These are phyloP conservation scores for Pueraria montana DNA, from an alignment of 306 rosid species.

Conservation along the genomic window DNA sequence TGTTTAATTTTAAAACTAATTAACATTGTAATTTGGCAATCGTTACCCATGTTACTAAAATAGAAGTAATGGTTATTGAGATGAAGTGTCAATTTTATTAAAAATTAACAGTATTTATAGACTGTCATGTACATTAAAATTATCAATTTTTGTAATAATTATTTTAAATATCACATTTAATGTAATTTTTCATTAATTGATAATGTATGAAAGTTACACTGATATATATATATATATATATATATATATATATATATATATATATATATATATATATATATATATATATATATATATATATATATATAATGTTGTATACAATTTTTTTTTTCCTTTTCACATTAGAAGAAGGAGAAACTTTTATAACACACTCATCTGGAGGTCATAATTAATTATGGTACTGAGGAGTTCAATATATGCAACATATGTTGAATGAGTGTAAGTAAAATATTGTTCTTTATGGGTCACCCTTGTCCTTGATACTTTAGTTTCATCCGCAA, in stretches of 20 bases:
- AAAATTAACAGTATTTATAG: not conserved
- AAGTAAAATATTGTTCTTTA: constrained; percentile 5
- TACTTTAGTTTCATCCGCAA: constrained; percentile 38
- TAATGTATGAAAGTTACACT: too few species aligned
- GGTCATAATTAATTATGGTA: constrained; percentile 31
- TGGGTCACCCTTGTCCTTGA: constrained; percentile 28
- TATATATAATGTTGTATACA: not conserved
- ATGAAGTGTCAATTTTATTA: not conserved
- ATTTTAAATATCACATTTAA: too few species aligned
- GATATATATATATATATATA: too few species aligned
- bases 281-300: too few species aligned
- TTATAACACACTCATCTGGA: not conserved
- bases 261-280: too few species aligned
- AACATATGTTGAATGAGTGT: not conserved
- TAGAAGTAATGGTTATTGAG: not conserved
- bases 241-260: too few species aligned
- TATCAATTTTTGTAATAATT: not conserved
- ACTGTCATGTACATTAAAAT: not conserved
- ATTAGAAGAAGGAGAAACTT: not conserved
- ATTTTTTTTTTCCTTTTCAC: not conserved
- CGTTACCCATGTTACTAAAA: not conserved
- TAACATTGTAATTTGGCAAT: not conserved
- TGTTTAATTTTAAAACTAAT: not conserved
- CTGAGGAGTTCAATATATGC: not conserved
- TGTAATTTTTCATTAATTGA: too few species aligned